Evolutionary conservation across 768 basidiomycete species (phyloP), one percentile per base, ranked within the genome.

Genomic region (Trametes maxima): DNA sequence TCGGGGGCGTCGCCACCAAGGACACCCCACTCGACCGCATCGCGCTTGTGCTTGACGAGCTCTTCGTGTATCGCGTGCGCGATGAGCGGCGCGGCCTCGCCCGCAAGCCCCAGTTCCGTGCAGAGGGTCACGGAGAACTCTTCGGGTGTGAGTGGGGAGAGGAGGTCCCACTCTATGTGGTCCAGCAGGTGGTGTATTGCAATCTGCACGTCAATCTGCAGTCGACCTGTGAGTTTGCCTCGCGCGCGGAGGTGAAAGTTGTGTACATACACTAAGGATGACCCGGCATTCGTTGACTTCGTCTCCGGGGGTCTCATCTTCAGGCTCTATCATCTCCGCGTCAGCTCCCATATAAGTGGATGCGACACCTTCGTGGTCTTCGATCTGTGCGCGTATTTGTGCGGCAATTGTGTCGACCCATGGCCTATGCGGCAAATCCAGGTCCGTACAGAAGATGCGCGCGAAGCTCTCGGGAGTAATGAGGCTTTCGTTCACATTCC

Each of bases 111-210:
- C 16, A 98, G 84, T 64, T 98, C 97, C 22, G 80, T 73, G 68
- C 92, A 94, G 36, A 98, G 87, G 51, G 83, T 86, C 40, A 77
- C 75, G 0, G 96, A 84, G 68, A 98, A 98, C 0, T 77, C 80
- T 71, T 96, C 90, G 1, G 96, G 96, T 0, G 94, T 95, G 39
- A 98, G 81, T 3, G 90, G 84, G 3, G 95, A 96, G 47, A 92
- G 84, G n/a, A 98, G 82, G 74, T 99, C 96, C 96, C 96, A 99
- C 75, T 99, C 97, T 66, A 99, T 94, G 70, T 95, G 92, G 76
- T 99, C 97, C 58, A 91, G 80, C 1, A 99, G 81, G 73, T 96
- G 94, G 71, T 94, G 82, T 48, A 89, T 91, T 22, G 89, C 92
- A 70, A 99, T 90, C 73, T 99, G 97, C 24, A 98, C 94, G 76